These are phyloP conservation scores for Pseudozyma hubeiensis DNA, from an alignment of 1,284 basidiomycete genomes.

Conservation along the genomic window DNA sequence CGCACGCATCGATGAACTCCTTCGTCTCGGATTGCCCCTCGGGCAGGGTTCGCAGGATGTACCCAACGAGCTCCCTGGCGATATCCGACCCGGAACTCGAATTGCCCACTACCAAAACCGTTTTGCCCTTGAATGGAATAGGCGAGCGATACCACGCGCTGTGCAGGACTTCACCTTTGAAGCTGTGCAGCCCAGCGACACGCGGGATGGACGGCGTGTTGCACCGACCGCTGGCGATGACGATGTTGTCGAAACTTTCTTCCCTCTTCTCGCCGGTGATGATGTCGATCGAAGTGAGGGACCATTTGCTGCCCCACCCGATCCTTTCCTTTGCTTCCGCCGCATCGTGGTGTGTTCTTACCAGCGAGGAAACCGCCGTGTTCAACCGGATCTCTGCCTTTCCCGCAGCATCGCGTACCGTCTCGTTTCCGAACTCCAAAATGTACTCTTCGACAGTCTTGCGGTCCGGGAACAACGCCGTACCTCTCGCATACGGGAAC, in stretches of 20 bases:
- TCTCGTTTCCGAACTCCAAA: slow-evolving; percentile 60
- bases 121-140: slow-evolving; percentile 59
- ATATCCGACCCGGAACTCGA: slow-evolving; percentile 73
- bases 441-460: slow-evolving; percentile 69
- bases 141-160: slow-evolving; percentile 71
- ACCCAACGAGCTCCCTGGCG: slow-evolving; percentile 70
- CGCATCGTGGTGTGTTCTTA: not conserved
- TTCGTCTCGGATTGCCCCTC: slow-evolving; percentile 24
- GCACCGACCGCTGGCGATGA: slow-evolving; percentile 72
- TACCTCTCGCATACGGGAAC: slow-evolving; percentile 46
- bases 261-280: slow-evolving; percentile 1
- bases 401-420: slow-evolving; percentile 13
- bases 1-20: slow-evolving; percentile 19
- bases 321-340: not conserved
- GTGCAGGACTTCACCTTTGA: slow-evolving; percentile 70
- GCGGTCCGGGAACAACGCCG: slow-evolving; percentile 43
- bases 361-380: slow-evolving; percentile 67
- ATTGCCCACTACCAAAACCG: slow-evolving; percentile 72
- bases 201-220: slow-evolving; percentile 71
- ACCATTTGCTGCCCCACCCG: slow-evolving; percentile 55
- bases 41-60: slow-evolving; percentile 41
- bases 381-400: slow-evolving; percentile 65
- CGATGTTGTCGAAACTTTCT: slow-evolving; percentile 49
- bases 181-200: slow-evolving; percentile 69
- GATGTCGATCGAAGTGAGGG: slow-evolving; percentile 9